Evolutionary conservation across 2,329 filamentous ascomycete genomes (phyloP).

Genomic region (Botrytis medusae): DNA sequence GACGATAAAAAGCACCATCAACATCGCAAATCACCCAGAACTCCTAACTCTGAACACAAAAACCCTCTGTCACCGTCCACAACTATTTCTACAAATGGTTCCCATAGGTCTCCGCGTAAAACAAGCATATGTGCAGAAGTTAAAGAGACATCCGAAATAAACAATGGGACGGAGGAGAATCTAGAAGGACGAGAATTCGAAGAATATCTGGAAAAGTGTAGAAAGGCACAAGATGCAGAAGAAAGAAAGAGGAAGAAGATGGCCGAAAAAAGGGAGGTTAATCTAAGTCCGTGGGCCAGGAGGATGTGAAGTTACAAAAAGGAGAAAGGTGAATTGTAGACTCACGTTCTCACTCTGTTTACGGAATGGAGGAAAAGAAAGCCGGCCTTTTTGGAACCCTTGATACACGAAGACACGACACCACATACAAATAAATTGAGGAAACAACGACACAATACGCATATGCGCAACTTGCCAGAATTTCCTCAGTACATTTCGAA

Average conservation of each 20-base stretch:
- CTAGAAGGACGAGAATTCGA: slow-evolving; percentile 12
- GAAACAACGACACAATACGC: background rate
- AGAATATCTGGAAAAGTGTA: slow-evolving; percentile 22
- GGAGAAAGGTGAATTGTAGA: background rate
- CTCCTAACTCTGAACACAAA: background rate
- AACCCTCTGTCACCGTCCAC: slow-evolving; percentile 18
- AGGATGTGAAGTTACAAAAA: slow-evolving; percentile 16
- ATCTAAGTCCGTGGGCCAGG: slow-evolving; percentile 36
- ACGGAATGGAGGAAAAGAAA: background rate
- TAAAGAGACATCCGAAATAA: background rate
- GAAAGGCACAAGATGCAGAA: slow-evolving; percentile 15
- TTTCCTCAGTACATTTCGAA: background rate
- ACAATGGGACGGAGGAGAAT: background rate
- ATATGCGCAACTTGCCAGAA: background rate
- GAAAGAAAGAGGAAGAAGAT: slow-evolving; percentile 39
- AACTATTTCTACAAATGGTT: slow-evolving; percentile 17
- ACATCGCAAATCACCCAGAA: background rate
- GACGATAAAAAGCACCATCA: background rate
- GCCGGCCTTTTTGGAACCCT: background rate
- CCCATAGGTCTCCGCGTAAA: background rate
- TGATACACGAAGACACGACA: background rate
- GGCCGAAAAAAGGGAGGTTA: slow-evolving; percentile 44
- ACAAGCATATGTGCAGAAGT: background rate
- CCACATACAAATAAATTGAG: background rate
- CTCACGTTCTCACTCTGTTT: background rate